Conservation (phyloP, 2,329 filamentous ascomycete species). For the Trichoderma aggressivum region DNA sequence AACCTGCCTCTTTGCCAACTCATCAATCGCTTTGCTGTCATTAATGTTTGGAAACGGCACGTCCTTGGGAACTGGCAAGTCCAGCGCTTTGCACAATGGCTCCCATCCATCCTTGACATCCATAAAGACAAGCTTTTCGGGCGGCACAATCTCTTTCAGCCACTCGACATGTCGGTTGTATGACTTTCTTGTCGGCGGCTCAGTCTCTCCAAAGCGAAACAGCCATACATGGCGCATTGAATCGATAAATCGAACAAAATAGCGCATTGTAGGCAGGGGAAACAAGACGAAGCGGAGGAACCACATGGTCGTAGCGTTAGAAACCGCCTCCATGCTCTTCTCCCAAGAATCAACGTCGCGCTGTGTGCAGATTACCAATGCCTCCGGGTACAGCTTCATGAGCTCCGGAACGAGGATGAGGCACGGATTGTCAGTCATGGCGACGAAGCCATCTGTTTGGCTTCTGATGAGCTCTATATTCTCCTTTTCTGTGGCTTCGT, state of each 20-base stretch:
- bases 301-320: slow-evolving; percentile 7
- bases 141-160: not conserved
- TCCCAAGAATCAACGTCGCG: slow-evolving; percentile 23
- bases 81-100: not conserved
- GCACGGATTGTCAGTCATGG: slow-evolving; percentile 1
- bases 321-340: slow-evolving; percentile 21
- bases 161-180: slow-evolving; percentile 15
- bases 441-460: not conserved
- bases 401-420: not conserved
- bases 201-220: slow-evolving; percentile 11
- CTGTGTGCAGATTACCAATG: slow-evolving; percentile 23
- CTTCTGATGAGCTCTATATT: not conserved
- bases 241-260: slow-evolving; percentile 18
- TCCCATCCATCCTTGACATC: not conserved
- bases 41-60: slow-evolving; percentile 12
- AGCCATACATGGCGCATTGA: not conserved
- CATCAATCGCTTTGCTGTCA: slow-evolving; percentile 13
- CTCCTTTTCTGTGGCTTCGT: not conserved
- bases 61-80: slow-evolving; percentile 5
- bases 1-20: not conserved
- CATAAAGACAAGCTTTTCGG: not conserved
- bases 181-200: slow-evolving; percentile 5
- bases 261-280: slow-evolving; percentile 21
- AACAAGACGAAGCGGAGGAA: slow-evolving; percentile 23
- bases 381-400: slow-evolving; percentile 22